Evolutionary conservation across 805 yeast species (phyloP), one percentile per base, ranked within the genome.

Genomic region (Sungouiozyma ichnusensis): DNA sequence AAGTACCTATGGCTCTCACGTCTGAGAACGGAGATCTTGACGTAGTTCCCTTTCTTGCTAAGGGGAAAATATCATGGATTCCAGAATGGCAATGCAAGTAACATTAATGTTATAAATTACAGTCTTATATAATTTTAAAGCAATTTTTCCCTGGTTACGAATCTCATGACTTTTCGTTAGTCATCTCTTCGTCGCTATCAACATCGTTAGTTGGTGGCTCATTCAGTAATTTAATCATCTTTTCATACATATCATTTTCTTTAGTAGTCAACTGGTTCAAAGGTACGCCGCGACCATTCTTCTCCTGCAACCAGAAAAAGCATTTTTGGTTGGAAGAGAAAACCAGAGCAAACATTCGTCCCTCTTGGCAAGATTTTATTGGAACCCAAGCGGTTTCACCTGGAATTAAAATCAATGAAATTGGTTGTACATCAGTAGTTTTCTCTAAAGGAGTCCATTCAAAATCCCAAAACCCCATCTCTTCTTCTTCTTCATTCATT

Each of bases 11-110:
- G 33, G 52, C 37, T 54, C 66, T 4, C 67, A 62, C 47, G 68
- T 65, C 13, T 62, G 70, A 24, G 16, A 40, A 34, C 32, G 37
- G 33, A 3, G 69, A 66, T 3, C 56, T 75, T 20, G 73, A 68
- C 13, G 79, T 83, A 29, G 90, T 86, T 15, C 97, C 97, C 7
- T 90, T 90, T 71, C 72, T 70, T 51, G 87, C 96, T 6, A 95
- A 95, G 15, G 77, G 81, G 41, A 72, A 68, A 43, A 69, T 90
- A 39, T 55, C 68, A 27, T 90, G 94, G 86, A 62, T 76, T 8
- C 73, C 77, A 4, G 83, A 81, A 62, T 88, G 97, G 97, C 61
- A 37, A 16, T 39, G 39, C 29, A 11, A 32, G n/a, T 36, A 16
- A 15, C 33, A 20, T 35, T 16, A 20, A 24, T 4, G 14, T 19